Base-by-base conservation (phyloP, 1,284 basidiomycete species). In the Pisolithus thermaeus region DNA sequence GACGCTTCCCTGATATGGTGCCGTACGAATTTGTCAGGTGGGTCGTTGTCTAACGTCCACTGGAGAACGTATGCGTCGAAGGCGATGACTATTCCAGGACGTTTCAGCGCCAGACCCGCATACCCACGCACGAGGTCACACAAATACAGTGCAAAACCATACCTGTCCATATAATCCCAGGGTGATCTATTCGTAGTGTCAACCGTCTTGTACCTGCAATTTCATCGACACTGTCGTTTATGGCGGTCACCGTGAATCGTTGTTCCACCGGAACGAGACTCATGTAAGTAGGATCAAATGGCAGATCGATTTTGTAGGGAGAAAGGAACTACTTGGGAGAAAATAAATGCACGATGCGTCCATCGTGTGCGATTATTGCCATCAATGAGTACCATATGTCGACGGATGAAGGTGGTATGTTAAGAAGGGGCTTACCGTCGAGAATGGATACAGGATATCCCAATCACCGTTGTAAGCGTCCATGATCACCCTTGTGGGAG, bases 1-100 rank as follows among this genome's bases (percentile, higher is more conserved):
- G 90, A 91, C 0, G 81, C 90, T 66, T 92, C 90, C 67, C 96
- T 97, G 70, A 98, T 81, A 62, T 94, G 90, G 66, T 98, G 96
- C 7, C 92, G 78, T n/a, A 80, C 79, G 59, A 79, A 75, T 54
- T 84, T 81, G 44, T 80, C 68, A 0, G 92, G 90, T 0, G 90
- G 87, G 52, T 80, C 78, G 56, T 84, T 73, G 61, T 91, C 87
- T 38, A 93, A 74, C 28, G 79, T 87, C 96, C 96, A 98, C 50
- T 80, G 72, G 16, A 95, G 67, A 7, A 99, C 90, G 56, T 97
- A 88, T 0, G 92, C 95, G 50, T 95, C 88, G 61, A 99, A 98
- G 0, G 92, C 90, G 49, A 99, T 79, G 1, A 91, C 92, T 80
- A 64, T 51, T 30, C 56, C 50, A 51, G 39, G n/a, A 35, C 12